phyloP scores from a whole-genome alignment of 1,139 yeast species.

The Scheffersomyces lignicola region DNA sequence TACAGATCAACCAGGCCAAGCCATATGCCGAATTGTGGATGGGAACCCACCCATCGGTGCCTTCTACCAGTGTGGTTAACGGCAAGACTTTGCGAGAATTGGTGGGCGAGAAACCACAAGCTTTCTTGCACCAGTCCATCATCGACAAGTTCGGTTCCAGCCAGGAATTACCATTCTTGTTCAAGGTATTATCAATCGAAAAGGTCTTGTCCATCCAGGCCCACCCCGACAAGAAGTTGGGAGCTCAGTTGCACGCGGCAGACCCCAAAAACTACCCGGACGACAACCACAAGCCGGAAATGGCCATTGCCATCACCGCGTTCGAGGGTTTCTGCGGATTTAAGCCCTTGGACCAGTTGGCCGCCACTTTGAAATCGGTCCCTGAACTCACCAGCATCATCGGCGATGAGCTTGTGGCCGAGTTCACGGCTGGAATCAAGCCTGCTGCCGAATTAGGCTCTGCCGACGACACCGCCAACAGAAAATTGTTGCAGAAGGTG shows the following conservation, averaged over 20 bases:
- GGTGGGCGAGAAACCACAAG: conserved; percentile 58
- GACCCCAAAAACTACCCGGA: conserved; percentile 97
- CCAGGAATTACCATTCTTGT: conserved; percentile 83
- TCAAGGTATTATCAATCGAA: conserved; percentile 88
- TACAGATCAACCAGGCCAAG: conserved; percentile 61
- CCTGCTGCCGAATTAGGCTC: conserved; percentile 46
- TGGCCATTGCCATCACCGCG: conserved; percentile 95
- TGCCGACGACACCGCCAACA: conserved; percentile 51
- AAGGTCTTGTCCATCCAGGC: conserved; percentile 96
- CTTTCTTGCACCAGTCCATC: conserved; percentile 57
- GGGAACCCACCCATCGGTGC: conserved; percentile 97
- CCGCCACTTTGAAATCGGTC: conserved; percentile 61
- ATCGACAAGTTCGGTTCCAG: conserved; percentile 65
- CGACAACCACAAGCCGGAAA: conserved; percentile 97
- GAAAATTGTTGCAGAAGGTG: conserved; percentile 66
- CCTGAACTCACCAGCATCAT: conserved; percentile 77
- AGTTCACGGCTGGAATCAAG: conserved; percentile 52
- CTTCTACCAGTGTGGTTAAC: conserved; percentile 61
- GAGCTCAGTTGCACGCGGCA: conserved; percentile 65
- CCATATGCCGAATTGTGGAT: conserved; percentile 97
- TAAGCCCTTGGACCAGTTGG: conserved; percentile 81
- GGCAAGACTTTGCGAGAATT: conserved; percentile 65
- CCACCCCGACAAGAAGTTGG: conserved; percentile 91
- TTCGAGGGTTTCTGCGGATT: conserved; percentile 99
- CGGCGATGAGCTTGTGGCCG: conserved; percentile 56